Conservation (phyloP, 345 rosid species). For the Corymbia maculata region DNA sequence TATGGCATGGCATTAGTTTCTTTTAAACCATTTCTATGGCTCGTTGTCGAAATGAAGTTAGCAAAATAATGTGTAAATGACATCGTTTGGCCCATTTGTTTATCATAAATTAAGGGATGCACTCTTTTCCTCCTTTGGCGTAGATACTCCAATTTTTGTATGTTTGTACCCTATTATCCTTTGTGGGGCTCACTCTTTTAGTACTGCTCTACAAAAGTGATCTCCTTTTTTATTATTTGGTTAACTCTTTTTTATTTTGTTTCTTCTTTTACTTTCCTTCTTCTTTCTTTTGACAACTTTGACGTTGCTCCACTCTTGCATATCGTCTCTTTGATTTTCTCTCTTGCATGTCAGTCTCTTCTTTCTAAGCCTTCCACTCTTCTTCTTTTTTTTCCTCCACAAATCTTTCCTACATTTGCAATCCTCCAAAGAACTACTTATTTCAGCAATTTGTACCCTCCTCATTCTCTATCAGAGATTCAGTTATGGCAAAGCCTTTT, state of each 20-base stretch:
- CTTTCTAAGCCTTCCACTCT: neutral
- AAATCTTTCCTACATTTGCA: neutral
- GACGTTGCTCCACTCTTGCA: neutral
- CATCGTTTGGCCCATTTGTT: neutral
- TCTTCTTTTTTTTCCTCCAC: neutral
- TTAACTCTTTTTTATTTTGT: too few species aligned
- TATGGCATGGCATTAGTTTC: neutral
- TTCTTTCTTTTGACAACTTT: neutral
- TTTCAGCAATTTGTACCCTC: neutral
- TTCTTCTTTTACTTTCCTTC: neutral
- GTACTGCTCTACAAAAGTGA: neutral
- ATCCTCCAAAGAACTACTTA: neutral
- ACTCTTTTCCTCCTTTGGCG: neutral
- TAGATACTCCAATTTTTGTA: neutral
- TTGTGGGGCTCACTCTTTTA: neutral
- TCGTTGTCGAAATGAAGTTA: neutral
- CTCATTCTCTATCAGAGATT: neutral
- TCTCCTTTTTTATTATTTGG: too few species aligned
- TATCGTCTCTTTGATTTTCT: neutral
- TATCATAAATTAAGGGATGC: neutral
- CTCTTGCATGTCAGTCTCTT: neutral
- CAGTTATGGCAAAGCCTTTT: neutral
- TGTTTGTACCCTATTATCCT: neutral
- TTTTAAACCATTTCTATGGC: neutral
- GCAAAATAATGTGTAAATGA: neutral